Percentiles rank a stretch among this genome's conserved stretches.
Conservation (phyloP, 148 eudicot species). For the Pouteria glomerata region DNA sequence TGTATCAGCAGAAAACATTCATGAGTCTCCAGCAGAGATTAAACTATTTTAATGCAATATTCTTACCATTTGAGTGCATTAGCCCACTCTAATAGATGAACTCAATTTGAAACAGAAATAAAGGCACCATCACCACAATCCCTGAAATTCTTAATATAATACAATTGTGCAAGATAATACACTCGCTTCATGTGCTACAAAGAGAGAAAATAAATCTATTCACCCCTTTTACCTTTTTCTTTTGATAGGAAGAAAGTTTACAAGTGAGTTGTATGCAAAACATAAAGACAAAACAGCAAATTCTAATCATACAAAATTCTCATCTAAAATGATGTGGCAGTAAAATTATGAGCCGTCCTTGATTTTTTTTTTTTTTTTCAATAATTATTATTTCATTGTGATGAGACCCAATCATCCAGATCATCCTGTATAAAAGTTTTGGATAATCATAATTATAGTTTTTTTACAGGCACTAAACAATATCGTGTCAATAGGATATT, state of each 20-base stretch:
- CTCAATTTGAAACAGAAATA: not conserved
- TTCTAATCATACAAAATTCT: not conserved
- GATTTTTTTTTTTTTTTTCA: not conserved
- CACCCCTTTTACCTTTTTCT: too few species aligned
- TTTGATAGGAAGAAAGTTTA: not conserved
- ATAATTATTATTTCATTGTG: not conserved
- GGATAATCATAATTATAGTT: not conserved
- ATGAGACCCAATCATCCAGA: not conserved
- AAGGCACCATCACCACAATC: not conserved
- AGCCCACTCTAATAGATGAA: conserved; percentile 3
- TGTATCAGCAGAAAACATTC: not conserved
- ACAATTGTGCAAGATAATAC: not conserved
- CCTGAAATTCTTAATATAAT: not conserved
- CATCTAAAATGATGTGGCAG: not conserved
- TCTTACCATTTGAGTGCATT: not conserved
- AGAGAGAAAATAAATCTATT: not conserved
- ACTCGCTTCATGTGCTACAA: not conserved
- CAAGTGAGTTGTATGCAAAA: not conserved
- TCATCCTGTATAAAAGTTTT: not conserved
- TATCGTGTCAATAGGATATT: not conserved
- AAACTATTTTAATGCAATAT: not conserved
- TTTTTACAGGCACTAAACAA: not conserved
- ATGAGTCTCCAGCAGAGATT: not conserved
- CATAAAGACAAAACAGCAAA: too few species aligned
- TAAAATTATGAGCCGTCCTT: not conserved